Evolutionary conservation across 108 stramenopile genomes (phyloP).

Genomic region (Pseudonitzschia pungens): DNA sequence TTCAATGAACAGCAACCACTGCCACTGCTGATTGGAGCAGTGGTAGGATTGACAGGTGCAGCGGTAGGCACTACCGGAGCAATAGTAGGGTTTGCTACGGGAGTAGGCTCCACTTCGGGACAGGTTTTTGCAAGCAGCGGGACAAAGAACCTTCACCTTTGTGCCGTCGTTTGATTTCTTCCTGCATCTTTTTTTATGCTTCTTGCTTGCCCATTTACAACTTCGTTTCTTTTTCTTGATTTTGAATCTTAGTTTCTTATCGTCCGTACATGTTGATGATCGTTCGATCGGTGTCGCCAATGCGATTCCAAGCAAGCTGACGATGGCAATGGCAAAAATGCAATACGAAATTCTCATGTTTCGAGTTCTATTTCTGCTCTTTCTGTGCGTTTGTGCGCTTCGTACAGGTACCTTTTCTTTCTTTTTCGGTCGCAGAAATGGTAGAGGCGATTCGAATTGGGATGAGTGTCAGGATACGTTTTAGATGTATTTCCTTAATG

Average conservation of each 20-base stretch:
- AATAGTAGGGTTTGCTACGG: not conserved
- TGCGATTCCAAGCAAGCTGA: not conserved
- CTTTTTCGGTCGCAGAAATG: too few relatives aligned
- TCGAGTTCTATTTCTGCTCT: not conserved
- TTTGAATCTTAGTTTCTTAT: not conserved
- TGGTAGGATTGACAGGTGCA: not conserved
- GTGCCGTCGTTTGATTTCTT: not conserved
- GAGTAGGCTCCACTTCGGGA: not conserved
- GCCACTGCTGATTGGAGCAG: too few relatives aligned
- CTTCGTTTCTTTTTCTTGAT: not conserved
- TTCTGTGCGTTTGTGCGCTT: too few relatives aligned
- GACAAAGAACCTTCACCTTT: not conserved
- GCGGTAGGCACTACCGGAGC: not conserved
- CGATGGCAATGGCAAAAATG: not conserved
- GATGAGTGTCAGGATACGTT: too few relatives aligned
- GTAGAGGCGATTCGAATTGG: too few relatives aligned
- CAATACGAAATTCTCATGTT: not conserved
- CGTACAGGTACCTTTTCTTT: too few relatives aligned
- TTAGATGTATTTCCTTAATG: too few relatives aligned
- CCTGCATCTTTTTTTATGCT: not conserved
- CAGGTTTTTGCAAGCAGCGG: not conserved
- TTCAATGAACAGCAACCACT: slow-evolving; percentile 7
- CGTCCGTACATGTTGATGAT: not conserved
- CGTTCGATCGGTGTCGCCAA: too few relatives aligned
- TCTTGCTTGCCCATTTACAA: not conserved